phyloP scores from a whole-genome alignment of 305 asterid genomes.

The Solanum hybrid region DNA sequence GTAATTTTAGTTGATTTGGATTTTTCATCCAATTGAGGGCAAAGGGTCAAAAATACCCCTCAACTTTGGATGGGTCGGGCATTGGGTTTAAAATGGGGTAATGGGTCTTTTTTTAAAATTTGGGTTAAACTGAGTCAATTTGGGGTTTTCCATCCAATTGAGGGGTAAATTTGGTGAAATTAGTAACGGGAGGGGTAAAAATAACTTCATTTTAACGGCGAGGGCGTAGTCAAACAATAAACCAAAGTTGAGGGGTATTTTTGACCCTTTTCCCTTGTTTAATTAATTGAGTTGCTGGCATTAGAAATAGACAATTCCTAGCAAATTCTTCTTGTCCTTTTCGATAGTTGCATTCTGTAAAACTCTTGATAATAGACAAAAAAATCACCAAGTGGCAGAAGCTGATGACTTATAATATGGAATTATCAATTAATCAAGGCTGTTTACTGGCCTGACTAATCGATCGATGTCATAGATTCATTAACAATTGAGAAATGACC shows the following conservation, averaged over 20 bases:
- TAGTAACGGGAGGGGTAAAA: too few relatives aligned
- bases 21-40: too few relatives aligned
- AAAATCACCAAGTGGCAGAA: background rate
- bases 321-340: background rate
- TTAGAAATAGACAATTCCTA: background rate
- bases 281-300: background rate
- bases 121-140: too few relatives aligned
- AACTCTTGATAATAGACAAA: background rate
- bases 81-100: too few relatives aligned
- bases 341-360: background rate
- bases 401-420: background rate
- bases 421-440: background rate
- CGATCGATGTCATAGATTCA: background rate
- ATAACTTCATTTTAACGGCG: too few relatives aligned
- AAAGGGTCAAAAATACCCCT: too few relatives aligned
- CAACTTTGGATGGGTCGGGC: too few relatives aligned
- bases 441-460: background rate
- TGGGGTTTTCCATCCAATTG: too few relatives aligned
- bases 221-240: too few relatives aligned
- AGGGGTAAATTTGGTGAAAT: too few relatives aligned
- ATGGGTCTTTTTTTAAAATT: too few relatives aligned
- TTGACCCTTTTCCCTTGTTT: background rate
- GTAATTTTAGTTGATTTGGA: constrained; percentile 11
- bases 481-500: background rate
- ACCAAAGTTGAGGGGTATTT: too few relatives aligned